Evolutionary conservation across 2,329 filamentous ascomycete genomes (phyloP).

Genomic region (Bipolaris victoriae): DNA sequence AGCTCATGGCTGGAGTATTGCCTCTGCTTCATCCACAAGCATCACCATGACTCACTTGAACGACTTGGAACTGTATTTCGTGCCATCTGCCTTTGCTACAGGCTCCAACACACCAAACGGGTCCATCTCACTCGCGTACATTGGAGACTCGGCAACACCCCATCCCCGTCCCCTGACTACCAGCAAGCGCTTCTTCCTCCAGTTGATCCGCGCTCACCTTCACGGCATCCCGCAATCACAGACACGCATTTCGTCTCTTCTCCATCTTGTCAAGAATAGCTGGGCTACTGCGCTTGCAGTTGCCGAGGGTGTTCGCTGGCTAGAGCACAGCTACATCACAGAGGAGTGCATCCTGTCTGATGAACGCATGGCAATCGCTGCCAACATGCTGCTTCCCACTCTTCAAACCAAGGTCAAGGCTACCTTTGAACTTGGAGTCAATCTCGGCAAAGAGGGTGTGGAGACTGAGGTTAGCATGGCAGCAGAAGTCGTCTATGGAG

Average conservation of each 20-base stretch:
- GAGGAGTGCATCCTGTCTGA: conserved; percentile 69
- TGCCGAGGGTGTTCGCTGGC: conserved; percentile 64
- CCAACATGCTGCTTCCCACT: conserved; percentile 66
- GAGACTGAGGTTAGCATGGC: conserved; percentile 62
- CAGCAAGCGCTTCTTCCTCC: conserved; percentile 77
- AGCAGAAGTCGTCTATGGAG: conserved; percentile 75
- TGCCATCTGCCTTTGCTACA: conserved; percentile 65
- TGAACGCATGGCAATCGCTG: conserved; percentile 66
- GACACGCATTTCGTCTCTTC: conserved; percentile 63
- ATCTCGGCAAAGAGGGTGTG: conserved; percentile 53
- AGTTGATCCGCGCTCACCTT: conserved; percentile 72
- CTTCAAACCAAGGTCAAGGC: conserved; percentile 73
- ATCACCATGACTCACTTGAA: conserved; percentile 77
- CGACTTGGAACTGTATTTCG: conserved; percentile 76
- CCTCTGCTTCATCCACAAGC: conserved; percentile 61
- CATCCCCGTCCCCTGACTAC: conserved; percentile 63
- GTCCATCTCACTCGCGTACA: conserved; percentile 72
- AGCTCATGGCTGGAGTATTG: conserved; percentile 73
- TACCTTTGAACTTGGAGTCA: conserved; percentile 60
- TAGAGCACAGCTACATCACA: conserved; percentile 70
- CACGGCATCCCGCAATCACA: conserved; percentile 65
- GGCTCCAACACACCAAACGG: conserved; percentile 50
- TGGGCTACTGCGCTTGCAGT: conserved; percentile 71
- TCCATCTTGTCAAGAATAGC: conserved; percentile 64
- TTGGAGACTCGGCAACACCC: conserved; percentile 64